Base-by-base conservation (phyloP, 768 basidiomycete species). In the Gelatoporia subvermispora region DNA sequence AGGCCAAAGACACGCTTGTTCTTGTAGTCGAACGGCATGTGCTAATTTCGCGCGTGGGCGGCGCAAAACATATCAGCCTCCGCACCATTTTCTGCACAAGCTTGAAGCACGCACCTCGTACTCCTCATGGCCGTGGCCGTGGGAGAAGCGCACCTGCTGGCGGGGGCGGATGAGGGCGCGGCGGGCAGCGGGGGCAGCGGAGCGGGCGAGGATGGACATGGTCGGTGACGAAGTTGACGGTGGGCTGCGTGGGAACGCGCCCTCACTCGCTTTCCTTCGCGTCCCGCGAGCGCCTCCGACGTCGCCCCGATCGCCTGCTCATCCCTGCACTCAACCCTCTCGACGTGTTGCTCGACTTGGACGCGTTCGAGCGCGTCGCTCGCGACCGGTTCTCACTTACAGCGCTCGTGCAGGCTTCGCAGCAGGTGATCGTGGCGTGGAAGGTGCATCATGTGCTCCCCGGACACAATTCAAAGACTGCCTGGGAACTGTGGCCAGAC, bases 41-140 rank as follows among this genome's bases (percentile, higher is more conserved):
- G 58, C 65, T 69, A 41, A 8, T 22, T 22, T 15, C 15, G 41
- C 39, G 53, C 48, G 65, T 65, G 65, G 82, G 84, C 15, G 79
- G 81, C 79, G 66, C 61, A 80, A 80, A 80, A 81, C 49, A 18
- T 54, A 22, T 37, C 16, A 16, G 37, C 37, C 37, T 38, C n/a
- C 37, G 37, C 15, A 5, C 16, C 15, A 38, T 38, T 10, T 9
- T 42, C 41, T n/a, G 10, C 20, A 42, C 8, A 44, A 28, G 23
- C 23, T 4, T 4, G 17, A 11, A 31, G 3, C 3, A 39, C 52
- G 45, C 37, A 59, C 57, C 52, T 56, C 49, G 55, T 59, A 56
- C 52, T 55, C 57, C 43, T 55, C 55, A 50, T 59, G 54, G 41
- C 49, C 41, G 52, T 43, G 50, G 18, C 34, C 48, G 34, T 22